phyloP scores from a whole-genome alignment of 2,329 filamentous ascomycete genomes.

The Ascochyta rabiei region DNA sequence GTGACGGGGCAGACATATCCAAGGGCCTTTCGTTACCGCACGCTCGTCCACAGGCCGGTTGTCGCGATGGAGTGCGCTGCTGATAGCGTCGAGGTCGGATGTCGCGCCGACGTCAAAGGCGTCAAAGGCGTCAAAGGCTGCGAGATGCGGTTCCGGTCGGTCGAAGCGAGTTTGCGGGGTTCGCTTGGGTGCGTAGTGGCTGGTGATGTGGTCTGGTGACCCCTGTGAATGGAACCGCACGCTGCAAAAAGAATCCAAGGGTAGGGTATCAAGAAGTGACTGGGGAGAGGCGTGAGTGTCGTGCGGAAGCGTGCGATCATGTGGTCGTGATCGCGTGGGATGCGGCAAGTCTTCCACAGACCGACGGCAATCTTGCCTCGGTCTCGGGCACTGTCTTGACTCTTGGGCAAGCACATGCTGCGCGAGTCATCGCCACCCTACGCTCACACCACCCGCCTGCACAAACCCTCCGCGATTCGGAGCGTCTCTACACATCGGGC shows the following conservation, averaged over 20 bases:
- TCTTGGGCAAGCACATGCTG: slow-evolving; percentile 33
- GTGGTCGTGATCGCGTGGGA: slow-evolving; percentile 19
- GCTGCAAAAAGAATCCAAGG: background rate
- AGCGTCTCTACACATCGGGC: slow-evolving; percentile 2
- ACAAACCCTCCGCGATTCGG: slow-evolving; percentile 12
- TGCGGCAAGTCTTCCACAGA: slow-evolving; percentile 28
- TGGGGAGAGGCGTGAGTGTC: slow-evolving; percentile 1
- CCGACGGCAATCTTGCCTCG: slow-evolving; percentile 31
- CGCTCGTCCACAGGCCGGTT: slow-evolving; percentile 24
- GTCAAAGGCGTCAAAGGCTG: slow-evolving; percentile 21
- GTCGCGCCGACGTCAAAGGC: slow-evolving; percentile 14
- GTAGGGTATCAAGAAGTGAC: slow-evolving; percentile 9
- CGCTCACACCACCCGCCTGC: slow-evolving; percentile 9
- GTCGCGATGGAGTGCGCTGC: slow-evolving; percentile 18
- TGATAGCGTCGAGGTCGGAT: slow-evolving; percentile 19
- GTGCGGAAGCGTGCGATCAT: slow-evolving; percentile 6
- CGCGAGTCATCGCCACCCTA: slow-evolving; percentile 24
- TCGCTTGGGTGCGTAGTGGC: slow-evolving; percentile 22
- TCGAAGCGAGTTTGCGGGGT: slow-evolving; percentile 32
- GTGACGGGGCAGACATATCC: slow-evolving; percentile 70
- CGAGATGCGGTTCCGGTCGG: slow-evolving; percentile 17
- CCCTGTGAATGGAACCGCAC: background rate
- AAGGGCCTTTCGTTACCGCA: slow-evolving; percentile 29
- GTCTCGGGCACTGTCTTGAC: slow-evolving; percentile 28
- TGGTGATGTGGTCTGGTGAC: background rate